Base-by-base conservation (phyloP, 805 yeast genomes). In the Pichia californica region DNA sequence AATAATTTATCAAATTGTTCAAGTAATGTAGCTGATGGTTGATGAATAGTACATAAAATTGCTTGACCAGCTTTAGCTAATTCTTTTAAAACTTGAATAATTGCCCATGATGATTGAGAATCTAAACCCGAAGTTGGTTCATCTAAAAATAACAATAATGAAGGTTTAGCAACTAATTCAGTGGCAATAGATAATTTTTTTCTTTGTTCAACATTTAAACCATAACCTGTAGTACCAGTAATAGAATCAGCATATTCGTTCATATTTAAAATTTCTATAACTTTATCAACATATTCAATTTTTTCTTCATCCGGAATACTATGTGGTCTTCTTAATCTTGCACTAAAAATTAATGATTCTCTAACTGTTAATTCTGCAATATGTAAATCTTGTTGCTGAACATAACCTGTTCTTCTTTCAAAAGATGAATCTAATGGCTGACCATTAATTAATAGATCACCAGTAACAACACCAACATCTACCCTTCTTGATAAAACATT, bases 91-190 rank as follows among this genome's bases (percentile, higher is more conserved):
- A 76, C 71, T 53, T 73, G 70, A 45, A 76, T 65, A 52, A 77
- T 73, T 13, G 81, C 70, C 78, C 79, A 71, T 10, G 82, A 77
- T 27, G 81, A 73, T 53, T 72, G 75, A 6, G 81, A 72, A n/a
- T n/a, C n/a, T n/a, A n/a, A n/a, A n/a, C n/a, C n/a, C n/a, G n/a
- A n/a, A n/a, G n/a, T n/a, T n/a, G n/a, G n/a, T n/a, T n/a, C 79
- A n/a, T n/a, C n/a, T n/a, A n/a, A n/a, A n/a, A n/a, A n/a, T n/a
- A n/a, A n/a, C n/a, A n/a, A n/a, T n/a, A n/a, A n/a, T n/a, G n/a
- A n/a, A n/a, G n/a, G n/a, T n/a, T n/a, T n/a, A n/a, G n/a, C n/a
- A n/a, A n/a, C n/a, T n/a, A n/a, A n/a, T n/a, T n/a, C n/a, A n/a
- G n/a, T n/a, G n/a, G n/a, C n/a, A n/a, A n/a, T n/a, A n/a, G n/a